Evolutionary conservation across 805 yeast genomes (phyloP), one percentile per base, ranked within the genome.

Genomic region (Candida patagonica): DNA sequence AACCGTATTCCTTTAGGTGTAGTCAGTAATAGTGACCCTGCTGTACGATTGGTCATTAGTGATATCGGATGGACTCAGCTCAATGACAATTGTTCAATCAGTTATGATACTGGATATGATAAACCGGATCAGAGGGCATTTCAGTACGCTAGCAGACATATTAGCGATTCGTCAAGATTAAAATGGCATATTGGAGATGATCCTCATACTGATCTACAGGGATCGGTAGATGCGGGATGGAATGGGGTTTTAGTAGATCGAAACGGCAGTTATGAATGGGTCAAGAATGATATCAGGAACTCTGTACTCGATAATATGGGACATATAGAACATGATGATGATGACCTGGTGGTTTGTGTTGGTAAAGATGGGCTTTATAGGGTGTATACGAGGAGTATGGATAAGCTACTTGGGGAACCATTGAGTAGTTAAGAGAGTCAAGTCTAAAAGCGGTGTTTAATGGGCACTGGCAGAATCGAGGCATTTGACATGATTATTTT

Each of bases 121-220:
- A 49, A 49, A 38, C 53, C 53, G n/a, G 26, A 36, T 17, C 17
- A 17, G 9, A 24, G 35, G 12, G 50, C 50, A 4, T 49, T 47
- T 26, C 24, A 26, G 15, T 15, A 15, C n/a, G 46, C 35, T n/a
- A 29, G 8, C n/a, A 29, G 13, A n/a, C n/a, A n/a, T n/a, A n/a
- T n/a, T n/a, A n/a, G n/a, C n/a, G n/a, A n/a, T 8, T 7, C 13
- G 13, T 29, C 13, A 8, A 17, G 31, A 6, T 17, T 33, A 9
- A 3, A 13, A 10, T 49, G 53, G 53, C 51, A 49, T 38, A 42
- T 48, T 29, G 53, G 53, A 2, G 53, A 49, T 25, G 50, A 46
- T 29, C n/a, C 29, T 17, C 36, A 26, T 9, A 45, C 46, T 30
- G 53, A 49, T 22, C 34, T 35, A 17, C 26, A 36, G 9, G 53